Conservation (phyloP, 2,329 filamentous ascomycete species). For the Hymenoscyphus repandus region DNA sequence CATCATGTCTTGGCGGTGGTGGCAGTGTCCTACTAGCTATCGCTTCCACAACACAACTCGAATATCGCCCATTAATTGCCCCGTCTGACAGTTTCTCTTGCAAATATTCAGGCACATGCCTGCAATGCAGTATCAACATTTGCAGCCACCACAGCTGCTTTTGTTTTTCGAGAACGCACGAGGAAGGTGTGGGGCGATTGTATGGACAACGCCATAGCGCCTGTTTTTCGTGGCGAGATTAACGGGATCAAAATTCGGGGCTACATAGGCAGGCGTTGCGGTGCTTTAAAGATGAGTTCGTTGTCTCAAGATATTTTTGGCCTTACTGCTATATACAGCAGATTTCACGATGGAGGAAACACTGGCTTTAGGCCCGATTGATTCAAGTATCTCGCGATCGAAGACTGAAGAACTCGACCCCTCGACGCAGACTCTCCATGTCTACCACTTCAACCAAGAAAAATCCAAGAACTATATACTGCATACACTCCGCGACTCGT, state of each 20-base stretch:
- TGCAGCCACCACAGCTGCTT: neutral
- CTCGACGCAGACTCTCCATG: conserved; percentile 1
- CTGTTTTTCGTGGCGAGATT: neutral
- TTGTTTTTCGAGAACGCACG: neutral
- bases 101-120: neutral
- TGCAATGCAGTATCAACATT: neutral
- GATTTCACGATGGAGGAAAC: neutral
- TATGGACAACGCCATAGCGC: neutral
- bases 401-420: neutral
- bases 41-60: neutral
- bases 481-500: conserved; percentile 12
- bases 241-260: too few species aligned
- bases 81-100: neutral
- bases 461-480: conserved; percentile 9
- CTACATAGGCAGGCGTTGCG: too few species aligned
- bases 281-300: too few species aligned
- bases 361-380: neutral
- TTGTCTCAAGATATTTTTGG: too few species aligned
- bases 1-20: neutral
- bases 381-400: too few species aligned
- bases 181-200: neutral
- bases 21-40: neutral
- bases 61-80: neutral
- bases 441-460: conserved; percentile 12
- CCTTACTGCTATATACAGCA: neutral